Evolutionary conservation across 768 basidiomycete species (phyloP), one percentile per base, ranked within the genome.

Genomic region (Multifurca ochricompacta): DNA sequence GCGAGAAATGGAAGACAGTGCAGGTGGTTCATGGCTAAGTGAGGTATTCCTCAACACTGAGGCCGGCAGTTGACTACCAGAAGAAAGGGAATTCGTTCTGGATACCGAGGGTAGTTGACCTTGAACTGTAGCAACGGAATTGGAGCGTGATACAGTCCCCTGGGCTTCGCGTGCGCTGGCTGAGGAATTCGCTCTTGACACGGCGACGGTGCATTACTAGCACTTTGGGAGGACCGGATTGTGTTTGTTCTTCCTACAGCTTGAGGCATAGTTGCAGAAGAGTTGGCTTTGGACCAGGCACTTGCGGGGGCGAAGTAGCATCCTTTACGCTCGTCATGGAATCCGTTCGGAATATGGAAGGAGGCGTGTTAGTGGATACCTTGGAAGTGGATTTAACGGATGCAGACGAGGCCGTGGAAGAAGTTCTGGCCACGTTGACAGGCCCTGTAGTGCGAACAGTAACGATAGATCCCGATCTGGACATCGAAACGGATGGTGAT

Each of bases 391-490:
- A 45, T 23, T 30, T 56, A 3, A 35, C 34, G 16, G 57, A 55
- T 2, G 41, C 41, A 34, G 23, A 19, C 28, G 57, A 58, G 32
- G 35, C 47, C 35, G 18, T 43, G 3, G 57, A 58, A 14, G 53
- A 14, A 13, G 57, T 56, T 30, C 57, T 54, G 11, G 11, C 16
- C 28, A 55, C 28, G 30, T 23, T 49, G 10, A 19, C 43, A 25
- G 46, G 42, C n/a, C 36, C 42, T 6, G 41, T 37, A 27, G 45
- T 45, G 14, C 46, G 57, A 56, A 55, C 46, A 8, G 57, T 55
- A 11, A 53, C 47, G 4, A 19, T 31, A 2, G 56, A 58, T 23
- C 43, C 25, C 0, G 57, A 32, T 43, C 57, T 56, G n/a, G 41
- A 44, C 48, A 55, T 28, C 3, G 57, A 55, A 34, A 54, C 46